A percentile compares a stretch with the other conserved stretches of the same genome.
These are phyloP conservation scores for Salicornia ramosissima DNA, from an alignment of 148 eudicot genomes.

Conservation along the genomic window DNA sequence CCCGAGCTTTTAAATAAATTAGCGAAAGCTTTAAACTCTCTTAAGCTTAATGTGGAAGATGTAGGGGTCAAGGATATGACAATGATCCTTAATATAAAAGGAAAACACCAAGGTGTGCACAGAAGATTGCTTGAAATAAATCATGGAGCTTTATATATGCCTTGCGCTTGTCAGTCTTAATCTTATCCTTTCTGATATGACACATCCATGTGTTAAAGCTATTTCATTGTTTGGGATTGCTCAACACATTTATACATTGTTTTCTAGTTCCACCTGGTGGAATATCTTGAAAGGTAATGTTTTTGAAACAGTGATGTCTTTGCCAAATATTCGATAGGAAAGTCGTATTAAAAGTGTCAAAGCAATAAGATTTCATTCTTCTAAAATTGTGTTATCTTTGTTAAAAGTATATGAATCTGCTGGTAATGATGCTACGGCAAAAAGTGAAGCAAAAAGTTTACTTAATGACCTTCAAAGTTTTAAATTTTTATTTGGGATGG, in stretches of 20 bases:
- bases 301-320: neutral
- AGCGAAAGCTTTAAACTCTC: neutral
- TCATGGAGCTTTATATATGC: neutral
- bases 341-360: constrained; percentile 3
- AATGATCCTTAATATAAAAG: constrained; percentile 4
- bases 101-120: neutral
- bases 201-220: constrained; percentile 10
- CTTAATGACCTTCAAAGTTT: neutral
- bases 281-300: neutral
- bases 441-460: neutral
- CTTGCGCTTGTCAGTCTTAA: constrained; percentile 3
- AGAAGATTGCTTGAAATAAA: neutral
- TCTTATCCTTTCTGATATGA: constrained; percentile 1
- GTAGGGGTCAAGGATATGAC: neutral
- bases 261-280: neutral
- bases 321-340: neutral
- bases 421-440: neutral
- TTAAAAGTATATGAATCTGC: neutral
- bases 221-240: constrained; percentile 12
- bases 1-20: neutral
- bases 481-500: neutral
- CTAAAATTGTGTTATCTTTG: neutral
- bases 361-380: neutral
- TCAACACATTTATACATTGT: constrained; percentile 2
- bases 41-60: neutral